These are phyloP conservation scores for Hymenoscyphus repandus DNA, from an alignment of 2,329 filamentous ascomycete species.

Conservation along the genomic window DNA sequence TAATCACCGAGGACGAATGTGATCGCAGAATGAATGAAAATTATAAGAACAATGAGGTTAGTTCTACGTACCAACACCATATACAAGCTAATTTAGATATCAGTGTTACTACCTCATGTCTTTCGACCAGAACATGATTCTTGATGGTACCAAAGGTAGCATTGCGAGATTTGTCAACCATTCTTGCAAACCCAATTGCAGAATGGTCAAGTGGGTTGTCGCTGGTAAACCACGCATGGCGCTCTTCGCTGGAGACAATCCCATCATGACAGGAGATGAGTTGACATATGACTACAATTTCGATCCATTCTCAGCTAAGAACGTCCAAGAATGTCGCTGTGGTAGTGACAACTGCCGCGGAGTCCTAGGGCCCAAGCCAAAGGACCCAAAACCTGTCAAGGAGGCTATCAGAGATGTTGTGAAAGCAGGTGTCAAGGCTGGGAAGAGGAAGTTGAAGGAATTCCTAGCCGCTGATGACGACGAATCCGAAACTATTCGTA, in stretches of 20 bases:
- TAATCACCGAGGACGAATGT: constrained; percentile 91
- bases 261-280: constrained; percentile 92
- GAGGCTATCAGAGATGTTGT: constrained; percentile 34
- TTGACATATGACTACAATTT: constrained; percentile 89
- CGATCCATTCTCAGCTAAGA: constrained; percentile 63
- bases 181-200: constrained; percentile 91
- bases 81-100: constrained; percentile 11
- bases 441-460: constrained; percentile 54
- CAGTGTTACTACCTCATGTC: constrained; percentile 98
- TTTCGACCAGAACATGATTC: constrained; percentile 97
- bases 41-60: constrained; percentile 89
- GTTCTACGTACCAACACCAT: constrained; percentile 28
- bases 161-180: constrained; percentile 98
- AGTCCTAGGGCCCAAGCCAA: constrained; percentile 56
- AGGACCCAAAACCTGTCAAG: constrained; percentile 47
- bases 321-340: constrained; percentile 62
- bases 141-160: constrained; percentile 91
- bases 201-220: constrained; percentile 98
- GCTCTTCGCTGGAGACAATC: constrained; percentile 83
- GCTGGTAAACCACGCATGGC: constrained; percentile 92
- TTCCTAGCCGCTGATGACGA: constrained; percentile 34
- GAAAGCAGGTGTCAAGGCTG: constrained; percentile 36
- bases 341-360: constrained; percentile 59
- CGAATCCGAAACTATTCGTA: constrained; percentile 14
- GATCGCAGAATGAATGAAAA: constrained; percentile 88